These are phyloP conservation scores for Leccinum subtestaceum DNA, from an alignment of 768 basidiomycete species.

Conservation along the genomic window DNA sequence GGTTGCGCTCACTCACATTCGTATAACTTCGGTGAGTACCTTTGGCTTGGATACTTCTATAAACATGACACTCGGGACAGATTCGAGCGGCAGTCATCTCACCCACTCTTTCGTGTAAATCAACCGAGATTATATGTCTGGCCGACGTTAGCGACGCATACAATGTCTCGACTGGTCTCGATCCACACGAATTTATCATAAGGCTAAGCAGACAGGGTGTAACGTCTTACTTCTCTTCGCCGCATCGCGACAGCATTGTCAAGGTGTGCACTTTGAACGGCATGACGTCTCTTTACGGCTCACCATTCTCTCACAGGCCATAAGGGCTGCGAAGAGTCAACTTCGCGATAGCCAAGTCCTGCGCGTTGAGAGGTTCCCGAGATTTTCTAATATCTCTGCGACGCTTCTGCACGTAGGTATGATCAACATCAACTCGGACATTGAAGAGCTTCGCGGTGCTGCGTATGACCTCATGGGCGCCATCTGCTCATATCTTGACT, in stretches of 20 bases:
- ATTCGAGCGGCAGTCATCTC: slow-evolving; percentile 72
- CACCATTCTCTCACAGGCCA: slow-evolving; percentile 43
- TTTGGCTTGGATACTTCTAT: not conserved
- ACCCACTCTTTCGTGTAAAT: slow-evolving; percentile 64
- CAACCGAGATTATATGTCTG: slow-evolving; percentile 78
- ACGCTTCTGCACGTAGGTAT: slow-evolving; percentile 85
- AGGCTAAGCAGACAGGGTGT: slow-evolving; percentile 67
- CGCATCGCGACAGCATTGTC: slow-evolving; percentile 65
- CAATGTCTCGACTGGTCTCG: slow-evolving; percentile 73
- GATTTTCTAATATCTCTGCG: slow-evolving; percentile 82
- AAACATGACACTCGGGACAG: slow-evolving; percentile 33
- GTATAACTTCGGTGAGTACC: slow-evolving; percentile 66
- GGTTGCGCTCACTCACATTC: slow-evolving; percentile 66
- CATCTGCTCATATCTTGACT: slow-evolving; percentile 74
- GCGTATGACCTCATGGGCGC: slow-evolving; percentile 79
- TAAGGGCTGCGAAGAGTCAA: slow-evolving; percentile 72
- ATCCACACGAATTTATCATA: slow-evolving; percentile 79
- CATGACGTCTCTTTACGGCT: not conserved
- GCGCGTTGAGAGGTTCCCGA: slow-evolving; percentile 62
- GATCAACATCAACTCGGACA: slow-evolving; percentile 68
- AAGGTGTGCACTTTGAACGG: slow-evolving; percentile 45
- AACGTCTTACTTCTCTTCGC: slow-evolving; percentile 75
- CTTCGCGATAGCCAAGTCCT: slow-evolving; percentile 53
- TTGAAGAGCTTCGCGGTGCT: slow-evolving; percentile 74
- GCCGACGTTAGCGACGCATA: slow-evolving; percentile 85